Evolutionary conservation across 371 early-diverging fungal genomes (phyloP).

Genomic region (Rhizomucor miehei): DNA sequence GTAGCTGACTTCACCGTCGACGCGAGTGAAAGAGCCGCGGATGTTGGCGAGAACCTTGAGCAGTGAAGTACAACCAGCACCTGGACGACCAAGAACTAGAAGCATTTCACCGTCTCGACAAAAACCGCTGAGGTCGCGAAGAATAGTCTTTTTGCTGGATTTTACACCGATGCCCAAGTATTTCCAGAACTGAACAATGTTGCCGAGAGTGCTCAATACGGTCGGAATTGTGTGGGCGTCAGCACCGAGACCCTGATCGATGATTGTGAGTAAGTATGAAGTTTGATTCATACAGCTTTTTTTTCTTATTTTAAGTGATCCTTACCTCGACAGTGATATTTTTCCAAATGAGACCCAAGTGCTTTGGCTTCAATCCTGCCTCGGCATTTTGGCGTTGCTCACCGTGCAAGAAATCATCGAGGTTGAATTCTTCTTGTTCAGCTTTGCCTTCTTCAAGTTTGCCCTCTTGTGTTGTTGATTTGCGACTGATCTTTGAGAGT

Average conservation of each 20-base stretch:
- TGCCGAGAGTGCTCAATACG: conserved; percentile 11
- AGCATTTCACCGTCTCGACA: conserved; percentile 52
- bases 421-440: conserved; percentile 21
- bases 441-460: conserved; percentile 26
- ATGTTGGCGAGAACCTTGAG: conserved; percentile 47
- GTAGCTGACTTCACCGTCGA: conserved; percentile 38
- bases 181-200: conserved; percentile 24
- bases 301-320: too few relatives aligned
- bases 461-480: conserved; percentile 9
- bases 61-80: conserved; percentile 49
- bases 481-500: conserved; percentile 15
- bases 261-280: neutral
- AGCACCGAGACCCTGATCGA: conserved; percentile 30
- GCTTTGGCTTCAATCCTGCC: conserved; percentile 23
- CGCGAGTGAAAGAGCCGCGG: conserved; percentile 30
- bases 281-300: neutral
- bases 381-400: conserved; percentile 2
- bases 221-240: conserved; percentile 40
- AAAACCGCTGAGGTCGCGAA: conserved; percentile 36
- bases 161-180: conserved; percentile 14
- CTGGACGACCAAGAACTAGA: conserved; percentile 53
- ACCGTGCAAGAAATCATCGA: conserved; percentile 20
- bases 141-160: conserved; percentile 20
- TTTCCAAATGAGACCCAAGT: conserved; percentile 35
- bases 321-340: conserved; percentile 31